Evolutionary conservation across 148 eudicot genomes (phyloP).

Genomic region (Chenopodium album): DNA sequence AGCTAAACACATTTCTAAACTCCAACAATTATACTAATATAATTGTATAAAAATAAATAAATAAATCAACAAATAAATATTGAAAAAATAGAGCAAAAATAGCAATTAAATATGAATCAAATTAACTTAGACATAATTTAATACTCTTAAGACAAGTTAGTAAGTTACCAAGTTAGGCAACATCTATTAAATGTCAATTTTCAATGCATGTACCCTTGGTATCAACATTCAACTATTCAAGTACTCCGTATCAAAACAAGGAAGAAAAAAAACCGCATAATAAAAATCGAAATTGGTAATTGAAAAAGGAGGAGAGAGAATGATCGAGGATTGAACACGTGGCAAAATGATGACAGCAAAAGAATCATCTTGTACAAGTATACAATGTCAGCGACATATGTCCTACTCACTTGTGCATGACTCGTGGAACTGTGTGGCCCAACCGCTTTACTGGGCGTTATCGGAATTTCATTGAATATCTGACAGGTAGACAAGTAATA

Average conservation of each 20-base stretch:
- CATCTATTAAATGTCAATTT: too few relatives aligned
- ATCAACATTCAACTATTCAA: too few relatives aligned
- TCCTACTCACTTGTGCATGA: conserved; percentile 15
- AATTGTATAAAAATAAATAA: too few relatives aligned
- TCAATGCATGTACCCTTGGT: too few relatives aligned
- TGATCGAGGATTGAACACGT: background rate
- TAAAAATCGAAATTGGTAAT: background rate
- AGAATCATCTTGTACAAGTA: conserved; percentile 14
- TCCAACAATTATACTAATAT: too few relatives aligned
- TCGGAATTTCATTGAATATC: conserved; percentile 7
- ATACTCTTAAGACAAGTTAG: too few relatives aligned
- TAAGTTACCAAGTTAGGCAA: too few relatives aligned
- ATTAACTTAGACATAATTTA: too few relatives aligned
- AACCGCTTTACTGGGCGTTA: conserved; percentile 12
- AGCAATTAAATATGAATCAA: too few relatives aligned
- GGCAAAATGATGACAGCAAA: conserved; percentile 18
- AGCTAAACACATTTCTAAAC: too few relatives aligned
- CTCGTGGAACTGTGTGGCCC: conserved; percentile 7
- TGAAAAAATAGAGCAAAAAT: too few relatives aligned
- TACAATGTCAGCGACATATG: conserved; percentile 17
- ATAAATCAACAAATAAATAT: too few relatives aligned
- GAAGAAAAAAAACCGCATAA: background rate
- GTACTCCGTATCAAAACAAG: background rate
- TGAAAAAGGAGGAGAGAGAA: background rate
- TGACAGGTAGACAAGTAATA: conserved; percentile 21